Base-by-base conservation (phyloP, 805 yeast genomes). In the Yamadazyma paraphyllophila region DNA sequence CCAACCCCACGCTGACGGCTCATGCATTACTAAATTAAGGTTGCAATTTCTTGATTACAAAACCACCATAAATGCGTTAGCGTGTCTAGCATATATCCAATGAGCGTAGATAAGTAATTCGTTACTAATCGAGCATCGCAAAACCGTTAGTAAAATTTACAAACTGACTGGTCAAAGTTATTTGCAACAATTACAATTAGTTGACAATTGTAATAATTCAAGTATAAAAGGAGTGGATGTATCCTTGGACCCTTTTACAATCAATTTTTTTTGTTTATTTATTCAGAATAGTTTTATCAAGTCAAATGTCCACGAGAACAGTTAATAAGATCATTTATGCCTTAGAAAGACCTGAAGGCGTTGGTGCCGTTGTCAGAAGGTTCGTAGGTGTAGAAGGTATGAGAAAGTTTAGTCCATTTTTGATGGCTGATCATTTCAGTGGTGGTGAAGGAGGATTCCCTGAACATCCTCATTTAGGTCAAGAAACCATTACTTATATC, bases 341-440 rank as follows among this genome's bases (percentile, higher is more conserved):
- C 26, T 58, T 76, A 34, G 88, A 87, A 56, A 89, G 83, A 58
- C 73, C 83, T 14, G 96, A 88, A 66, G 96, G 96, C 52, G 90
- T 76, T 26, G 96, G 96, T n/a, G 96, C 96, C 25, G 67, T 76
- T 26, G 96, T 88, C 17, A 77, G 96, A 61, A 74, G 96, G 56
- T 81, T 94, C 4, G 81, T 88, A 47, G 96, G 96, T 36, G 76
- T 82, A 6, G 68, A 71, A 64, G 68, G 73, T 17, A 76, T 82
- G 74, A 74, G 91, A 56, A 83, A 84, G 62, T 88, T 88, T 64
- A 74, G 88, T 12, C 96, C 96, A 3, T 88, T 88, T 59, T 67
- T 88, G 45, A 75, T 88, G 83, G 69, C 88, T 29, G 96, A 88
- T 57, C 95, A 89, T 59, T 88, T 89, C 63, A 59, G 73, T 33